Percentiles rank a stretch among this genome's conserved stretches.
Evolutionary conservation across 2,329 filamentous ascomycete genomes (phyloP).

Genomic region (Mycocentrospora acerina): DNA sequence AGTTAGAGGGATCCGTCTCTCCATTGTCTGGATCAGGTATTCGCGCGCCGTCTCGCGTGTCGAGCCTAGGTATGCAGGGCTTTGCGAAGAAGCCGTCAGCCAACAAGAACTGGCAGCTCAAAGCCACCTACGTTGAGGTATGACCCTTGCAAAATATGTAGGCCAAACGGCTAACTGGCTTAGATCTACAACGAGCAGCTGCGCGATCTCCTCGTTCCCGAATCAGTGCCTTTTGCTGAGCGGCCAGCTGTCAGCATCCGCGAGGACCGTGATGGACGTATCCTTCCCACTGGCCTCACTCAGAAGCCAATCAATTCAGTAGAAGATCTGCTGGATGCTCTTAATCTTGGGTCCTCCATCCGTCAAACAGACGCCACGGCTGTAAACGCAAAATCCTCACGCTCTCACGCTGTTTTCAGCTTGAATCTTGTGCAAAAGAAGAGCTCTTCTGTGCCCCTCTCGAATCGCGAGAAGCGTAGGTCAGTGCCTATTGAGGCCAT

Average conservation of each 20-base stretch:
- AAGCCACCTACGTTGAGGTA: slow-evolving; percentile 83
- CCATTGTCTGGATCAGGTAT: slow-evolving; percentile 75
- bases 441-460: slow-evolving; percentile 51
- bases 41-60: slow-evolving; percentile 71
- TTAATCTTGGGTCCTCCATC: slow-evolving; percentile 91
- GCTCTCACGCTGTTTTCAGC: slow-evolving; percentile 96
- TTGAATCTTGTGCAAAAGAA: slow-evolving; percentile 90
- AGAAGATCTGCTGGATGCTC: slow-evolving; percentile 83
- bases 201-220: slow-evolving; percentile 82
- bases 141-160: slow-evolving; percentile 1
- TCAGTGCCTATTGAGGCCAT: slow-evolving; percentile 84
- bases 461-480: slow-evolving; percentile 75
- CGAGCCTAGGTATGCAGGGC: slow-evolving; percentile 56
- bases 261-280: slow-evolving; percentile 92
- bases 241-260: slow-evolving; percentile 83
- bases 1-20: slow-evolving; percentile 63
- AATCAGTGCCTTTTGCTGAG: slow-evolving; percentile 68
- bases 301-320: slow-evolving; percentile 88
- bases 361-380: slow-evolving; percentile 96
- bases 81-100: slow-evolving; percentile 45
- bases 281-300: slow-evolving; percentile 85
- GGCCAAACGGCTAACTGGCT: slow-evolving; percentile 15
- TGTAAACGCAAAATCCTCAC: slow-evolving; percentile 95
- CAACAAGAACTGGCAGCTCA: slow-evolving; percentile 80
- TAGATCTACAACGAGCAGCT: slow-evolving; percentile 97